Base-by-base conservation (phyloP, 2,329 filamentous ascomycete genomes). In the Bretziella fagacearum region DNA sequence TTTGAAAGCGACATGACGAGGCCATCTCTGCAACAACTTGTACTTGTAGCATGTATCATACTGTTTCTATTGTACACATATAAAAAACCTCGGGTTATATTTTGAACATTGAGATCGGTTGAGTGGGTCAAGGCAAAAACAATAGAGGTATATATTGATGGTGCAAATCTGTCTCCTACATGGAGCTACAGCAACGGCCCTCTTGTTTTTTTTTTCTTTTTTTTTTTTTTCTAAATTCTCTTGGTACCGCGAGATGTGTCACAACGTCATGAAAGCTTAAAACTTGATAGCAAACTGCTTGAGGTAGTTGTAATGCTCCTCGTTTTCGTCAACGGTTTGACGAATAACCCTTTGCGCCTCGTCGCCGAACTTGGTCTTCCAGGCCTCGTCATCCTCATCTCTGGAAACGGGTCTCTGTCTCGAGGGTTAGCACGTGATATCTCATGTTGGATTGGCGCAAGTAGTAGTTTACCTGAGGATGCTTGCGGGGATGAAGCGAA, bases 231-330 rank as follows among this genome's bases (percentile, higher is more conserved):
- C 13, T 36, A 25, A 8, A 17, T 18, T 13, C 6, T 18, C 17
- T 17, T 22, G 6, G 8, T 39, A 18, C 23, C 18, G 11, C 7
- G 35, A n/a, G 8, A 42, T 13, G 5, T 17, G 29, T 37, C 11
- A 18, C 20, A 13, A 27, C 30, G 11, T 41, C 20, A 15, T 10
- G 15, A 30, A 44, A 48, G 48, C 39, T 47, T 61, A 75, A 52
- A 74, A 65, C 61, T 74, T 73, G 57, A 85, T 68, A 51, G 77
- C 77, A 63, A 84, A 91, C 56, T 75, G 71, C 71, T 82, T 87
- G 61, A 91, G 64, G 59, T 87, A 85, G 62, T 89, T 81, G 60
- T 91, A 91, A 58, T 85, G 71, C 44, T 70, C 67, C 41, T 83
- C 65, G 56, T 85, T 87, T 46, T 72, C 77, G 51, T 83, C 71